A percentile compares a stretch with the other conserved stretches of the same genome.
Conservation (phyloP, 352 stramenopile species). For the Aphanomyces invadans region DNA sequence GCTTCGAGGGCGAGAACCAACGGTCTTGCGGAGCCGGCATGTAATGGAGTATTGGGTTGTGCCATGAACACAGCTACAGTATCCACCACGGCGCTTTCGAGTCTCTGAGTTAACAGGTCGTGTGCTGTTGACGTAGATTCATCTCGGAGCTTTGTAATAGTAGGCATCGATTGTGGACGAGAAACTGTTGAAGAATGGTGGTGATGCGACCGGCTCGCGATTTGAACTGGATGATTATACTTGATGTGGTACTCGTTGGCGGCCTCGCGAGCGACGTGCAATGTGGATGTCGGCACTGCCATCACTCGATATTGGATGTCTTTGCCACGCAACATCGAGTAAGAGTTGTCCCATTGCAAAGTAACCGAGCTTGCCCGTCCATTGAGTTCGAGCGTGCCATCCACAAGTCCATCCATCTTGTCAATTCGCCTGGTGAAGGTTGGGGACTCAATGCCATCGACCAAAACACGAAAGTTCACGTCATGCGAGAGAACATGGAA, state of each 20-base stretch:
- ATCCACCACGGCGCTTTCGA: constrained; percentile 47
- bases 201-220: constrained; percentile 22
- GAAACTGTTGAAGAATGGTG: constrained; percentile 24
- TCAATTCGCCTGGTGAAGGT: not conserved
- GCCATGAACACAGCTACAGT: constrained; percentile 65
- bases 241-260: constrained; percentile 36
- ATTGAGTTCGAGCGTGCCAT: constrained; percentile 3
- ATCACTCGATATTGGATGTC: constrained; percentile 50
- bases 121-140: constrained; percentile 34
- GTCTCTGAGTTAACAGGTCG: constrained; percentile 25
- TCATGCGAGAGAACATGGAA: not conserved
- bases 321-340: constrained; percentile 66
- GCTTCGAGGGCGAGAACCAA: constrained; percentile 59
- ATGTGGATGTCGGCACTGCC: constrained; percentile 33
- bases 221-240: constrained; percentile 21
- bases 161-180: constrained; percentile 31
- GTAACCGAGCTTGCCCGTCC: not conserved
- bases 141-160: constrained; percentile 29
- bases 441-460: not conserved
- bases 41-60: constrained; percentile 54
- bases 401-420: not conserved
- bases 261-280: constrained; percentile 43
- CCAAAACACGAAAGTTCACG: constrained; percentile 1
- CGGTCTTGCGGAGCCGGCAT: constrained; percentile 55
- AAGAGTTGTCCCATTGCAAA: constrained; percentile 68